These are phyloP conservation scores for Clonostachys byssicola DNA, from an alignment of 2,329 filamentous ascomycete species.

Conservation along the genomic window DNA sequence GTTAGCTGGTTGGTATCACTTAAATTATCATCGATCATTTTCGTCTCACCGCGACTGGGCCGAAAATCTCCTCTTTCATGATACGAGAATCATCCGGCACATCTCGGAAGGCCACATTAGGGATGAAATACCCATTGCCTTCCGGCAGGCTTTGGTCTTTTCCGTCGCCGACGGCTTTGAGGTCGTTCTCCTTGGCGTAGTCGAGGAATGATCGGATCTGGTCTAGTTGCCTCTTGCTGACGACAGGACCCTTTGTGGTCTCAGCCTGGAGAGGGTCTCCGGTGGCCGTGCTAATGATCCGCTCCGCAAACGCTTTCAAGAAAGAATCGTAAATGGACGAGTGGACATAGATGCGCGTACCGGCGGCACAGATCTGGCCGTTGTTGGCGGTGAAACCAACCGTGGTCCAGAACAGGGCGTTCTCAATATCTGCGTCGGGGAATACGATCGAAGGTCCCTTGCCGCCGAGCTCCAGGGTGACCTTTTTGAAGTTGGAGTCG, in stretches of 20 bases:
- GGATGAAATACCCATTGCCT: not conserved
- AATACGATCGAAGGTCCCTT: conserved; percentile 56
- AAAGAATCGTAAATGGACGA: conserved; percentile 10
- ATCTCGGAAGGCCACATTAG: not conserved
- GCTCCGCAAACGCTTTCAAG: not conserved
- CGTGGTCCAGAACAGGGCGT: conserved; percentile 46
- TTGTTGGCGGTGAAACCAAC: conserved; percentile 40
- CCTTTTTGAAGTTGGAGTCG: conserved; percentile 47
- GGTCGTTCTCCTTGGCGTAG: conserved; percentile 4
- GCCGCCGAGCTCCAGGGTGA: conserved; percentile 54
- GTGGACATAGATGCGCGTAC: conserved; percentile 51
- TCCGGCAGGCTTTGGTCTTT: not conserved
- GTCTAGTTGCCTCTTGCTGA: conserved; percentile 41
- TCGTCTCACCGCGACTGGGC: not conserved
- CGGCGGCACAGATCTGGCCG: conserved; percentile 70
- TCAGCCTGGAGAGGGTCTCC: not conserved
- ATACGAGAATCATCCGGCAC: not conserved
- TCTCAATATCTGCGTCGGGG: conserved; percentile 54
- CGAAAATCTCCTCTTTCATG: not conserved
- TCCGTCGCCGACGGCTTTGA: not conserved
- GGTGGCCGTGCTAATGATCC: not conserved
- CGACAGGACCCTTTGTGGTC: not conserved
- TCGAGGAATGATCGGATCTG: conserved; percentile 39
- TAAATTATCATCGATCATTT: not conserved
- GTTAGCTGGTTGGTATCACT: not conserved